phyloP scores from a whole-genome alignment of 805 yeast genomes.

The Starmerella stellata region DNA sequence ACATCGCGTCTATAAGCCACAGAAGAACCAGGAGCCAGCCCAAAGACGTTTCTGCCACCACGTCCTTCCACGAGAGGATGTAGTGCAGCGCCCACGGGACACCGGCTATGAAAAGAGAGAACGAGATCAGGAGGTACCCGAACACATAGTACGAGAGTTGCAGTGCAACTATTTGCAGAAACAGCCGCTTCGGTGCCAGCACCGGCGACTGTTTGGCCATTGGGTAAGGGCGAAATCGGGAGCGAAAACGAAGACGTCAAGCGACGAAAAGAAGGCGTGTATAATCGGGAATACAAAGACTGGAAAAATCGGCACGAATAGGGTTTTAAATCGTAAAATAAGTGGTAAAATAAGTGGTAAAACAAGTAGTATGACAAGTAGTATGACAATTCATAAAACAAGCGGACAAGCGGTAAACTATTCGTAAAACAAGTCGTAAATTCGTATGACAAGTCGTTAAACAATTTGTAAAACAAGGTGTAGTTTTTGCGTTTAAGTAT shows the following conservation, averaged over 20 bases:
- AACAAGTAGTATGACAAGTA: no score
- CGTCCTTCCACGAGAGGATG: conserved; percentile 65
- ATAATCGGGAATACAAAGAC: no score
- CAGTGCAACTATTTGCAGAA: conserved; percentile 55
- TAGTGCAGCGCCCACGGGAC: conserved; percentile 46
- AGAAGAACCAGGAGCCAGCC: conserved; percentile 57
- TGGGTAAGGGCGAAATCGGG: background rate
- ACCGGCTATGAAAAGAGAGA: conserved; percentile 54
- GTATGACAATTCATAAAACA: no score
- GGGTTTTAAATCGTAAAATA: no score
- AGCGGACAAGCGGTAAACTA: no score
- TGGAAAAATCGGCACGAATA: no score
- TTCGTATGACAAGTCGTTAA: no score
- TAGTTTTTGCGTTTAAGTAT: no score
- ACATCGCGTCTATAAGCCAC: conserved; percentile 70
- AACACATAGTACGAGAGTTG: conserved; percentile 65
- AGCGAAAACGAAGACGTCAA: background rate
- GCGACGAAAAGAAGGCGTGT: no score
- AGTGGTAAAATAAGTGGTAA: no score
- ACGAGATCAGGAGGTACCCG: conserved; percentile 47
- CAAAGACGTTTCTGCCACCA: conserved; percentile 56
- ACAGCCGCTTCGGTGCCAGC: conserved; percentile 39
- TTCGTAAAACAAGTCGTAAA: no score
- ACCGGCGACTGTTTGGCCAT: conserved; percentile 25
- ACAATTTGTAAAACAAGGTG: no score